These are phyloP conservation scores for Chlorella sp. DNA, from an alignment of 139 green algal species.

Conservation along the genomic window DNA sequence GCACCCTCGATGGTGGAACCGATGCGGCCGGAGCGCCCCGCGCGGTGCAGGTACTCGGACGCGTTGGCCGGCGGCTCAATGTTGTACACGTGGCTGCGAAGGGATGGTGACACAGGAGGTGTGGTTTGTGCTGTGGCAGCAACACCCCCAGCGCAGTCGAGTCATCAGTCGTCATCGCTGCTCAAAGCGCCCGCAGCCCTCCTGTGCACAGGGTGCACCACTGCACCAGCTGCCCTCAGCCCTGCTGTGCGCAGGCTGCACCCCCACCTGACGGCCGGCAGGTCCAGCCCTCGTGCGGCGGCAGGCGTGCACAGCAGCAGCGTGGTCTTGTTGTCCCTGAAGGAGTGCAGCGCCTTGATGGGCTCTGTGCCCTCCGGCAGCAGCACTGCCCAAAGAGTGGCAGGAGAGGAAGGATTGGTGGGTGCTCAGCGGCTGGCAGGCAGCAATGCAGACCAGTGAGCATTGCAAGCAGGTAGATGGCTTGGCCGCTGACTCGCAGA, in stretches of 20 bases:
- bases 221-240: no score
- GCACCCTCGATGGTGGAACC: slow-evolving; percentile 54
- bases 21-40: slow-evolving; percentile 80
- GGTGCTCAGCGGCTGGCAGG: no score
- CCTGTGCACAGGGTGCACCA: no score
- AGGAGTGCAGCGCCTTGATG: slow-evolving; percentile 73
- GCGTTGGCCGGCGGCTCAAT: slow-evolving; percentile 63
- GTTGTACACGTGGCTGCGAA: slow-evolving; percentile 81
- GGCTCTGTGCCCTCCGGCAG: slow-evolving; percentile 80
- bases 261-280: slow-evolving; percentile 75
- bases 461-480: no score
- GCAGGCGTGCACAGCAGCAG: slow-evolving; percentile 78
- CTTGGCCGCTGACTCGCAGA: no score
- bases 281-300: slow-evolving; percentile 81
- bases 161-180: background rate
- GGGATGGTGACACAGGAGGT: no score
- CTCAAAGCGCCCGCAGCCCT: no score
- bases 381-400: slow-evolving; percentile 60
- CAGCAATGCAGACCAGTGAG: no score
- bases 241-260: background rate
- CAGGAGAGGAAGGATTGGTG: no score
- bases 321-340: slow-evolving; percentile 71
- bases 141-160: no score
- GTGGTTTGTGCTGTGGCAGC: no score
- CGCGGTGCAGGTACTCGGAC: slow-evolving; percentile 84